Conservation (phyloP, 2,329 filamentous ascomycete genomes). For the Penicillium sp. region DNA sequence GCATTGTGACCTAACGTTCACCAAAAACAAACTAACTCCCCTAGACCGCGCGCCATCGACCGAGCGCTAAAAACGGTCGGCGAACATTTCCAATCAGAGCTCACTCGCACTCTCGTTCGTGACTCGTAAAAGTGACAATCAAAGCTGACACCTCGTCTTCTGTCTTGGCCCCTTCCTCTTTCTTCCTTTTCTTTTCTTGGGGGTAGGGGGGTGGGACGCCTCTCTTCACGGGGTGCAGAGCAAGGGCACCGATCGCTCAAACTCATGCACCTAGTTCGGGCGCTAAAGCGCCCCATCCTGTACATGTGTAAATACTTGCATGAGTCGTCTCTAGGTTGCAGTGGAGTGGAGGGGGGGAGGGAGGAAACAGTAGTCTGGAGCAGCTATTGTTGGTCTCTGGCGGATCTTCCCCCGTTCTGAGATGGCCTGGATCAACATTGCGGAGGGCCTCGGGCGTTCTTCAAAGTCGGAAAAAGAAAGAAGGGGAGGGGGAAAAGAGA, state of each 20-base stretch:
- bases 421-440: no score
- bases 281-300: background rate
- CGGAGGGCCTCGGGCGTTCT: no score
- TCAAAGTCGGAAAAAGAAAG: no score
- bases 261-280: background rate
- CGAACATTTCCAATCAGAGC: background rate
- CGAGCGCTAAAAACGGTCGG: constrained; percentile 3
- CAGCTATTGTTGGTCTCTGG: no score
- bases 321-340: background rate
- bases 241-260: background rate
- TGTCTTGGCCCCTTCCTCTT: background rate
- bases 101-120: background rate
- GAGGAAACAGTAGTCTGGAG: no score
- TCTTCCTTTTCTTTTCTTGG: background rate
- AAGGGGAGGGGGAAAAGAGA: no score
- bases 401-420: no score
- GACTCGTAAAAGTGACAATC: background rate
- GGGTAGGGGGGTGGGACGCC: no score
- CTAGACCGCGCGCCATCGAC: background rate
- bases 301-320: background rate
- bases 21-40: no score
- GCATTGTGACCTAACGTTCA: background rate
- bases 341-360: background rate
- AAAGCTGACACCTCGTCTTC: background rate
- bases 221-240: no score